Percentiles rank a stretch among this genome's conserved stretches.
These are phyloP conservation scores for Orbilia ellipsospora DNA, from an alignment of 2,329 filamentous ascomycete genomes.

Conservation along the genomic window DNA sequence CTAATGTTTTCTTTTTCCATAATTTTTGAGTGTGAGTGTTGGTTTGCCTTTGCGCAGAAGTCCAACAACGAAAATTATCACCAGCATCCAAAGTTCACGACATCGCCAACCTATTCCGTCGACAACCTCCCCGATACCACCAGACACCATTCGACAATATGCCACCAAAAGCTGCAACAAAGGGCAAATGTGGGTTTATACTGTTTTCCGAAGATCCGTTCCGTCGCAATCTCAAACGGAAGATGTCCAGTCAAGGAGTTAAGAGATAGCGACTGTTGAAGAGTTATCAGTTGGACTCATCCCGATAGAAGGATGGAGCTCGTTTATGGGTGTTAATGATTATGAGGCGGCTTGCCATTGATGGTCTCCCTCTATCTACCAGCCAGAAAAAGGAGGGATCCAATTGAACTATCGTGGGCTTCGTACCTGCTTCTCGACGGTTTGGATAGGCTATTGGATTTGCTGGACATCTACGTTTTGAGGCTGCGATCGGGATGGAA, in stretches of 20 bases:
- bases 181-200: conserved; percentile 49
- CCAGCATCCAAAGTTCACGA: conserved; percentile 47
- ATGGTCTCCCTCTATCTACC: no score
- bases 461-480: conserved; percentile 35
- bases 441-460: neutral
- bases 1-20: conserved; percentile 52
- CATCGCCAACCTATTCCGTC: conserved; percentile 51
- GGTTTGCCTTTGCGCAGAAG: conserved; percentile 34
- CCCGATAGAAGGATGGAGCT: no score
- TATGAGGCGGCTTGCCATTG: no score
- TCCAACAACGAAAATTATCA: conserved; percentile 24
- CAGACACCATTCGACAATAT: conserved; percentile 49
- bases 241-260: conserved; percentile 22
- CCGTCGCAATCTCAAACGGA: conserved; percentile 39
- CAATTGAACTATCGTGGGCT: neutral
- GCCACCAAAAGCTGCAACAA: conserved; percentile 53
- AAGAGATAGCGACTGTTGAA: neutral
- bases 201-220: conserved; percentile 11
- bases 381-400: neutral
- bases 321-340: no score
- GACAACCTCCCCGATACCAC: conserved; percentile 25
- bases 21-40: conserved; percentile 34
- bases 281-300: no score
- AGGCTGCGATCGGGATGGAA: conserved; percentile 34
- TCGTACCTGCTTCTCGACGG: neutral